Percentiles rank a stretch among this genome's conserved stretches.
Conservation (phyloP, 2,329 filamentous ascomycete species). For the Fusarium equiseti region DNA sequence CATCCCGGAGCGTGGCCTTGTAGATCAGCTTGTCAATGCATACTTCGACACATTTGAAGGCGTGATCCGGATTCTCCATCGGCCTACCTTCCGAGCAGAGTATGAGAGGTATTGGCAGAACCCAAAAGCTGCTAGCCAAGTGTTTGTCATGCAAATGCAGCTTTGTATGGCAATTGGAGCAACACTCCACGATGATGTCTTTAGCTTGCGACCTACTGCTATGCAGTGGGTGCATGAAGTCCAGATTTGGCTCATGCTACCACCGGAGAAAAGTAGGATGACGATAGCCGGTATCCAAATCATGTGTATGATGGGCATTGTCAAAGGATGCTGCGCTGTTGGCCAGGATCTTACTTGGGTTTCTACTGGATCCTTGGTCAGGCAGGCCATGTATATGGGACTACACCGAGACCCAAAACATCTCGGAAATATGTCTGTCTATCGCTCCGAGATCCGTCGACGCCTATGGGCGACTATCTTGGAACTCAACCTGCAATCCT, state of each 20-base stretch:
- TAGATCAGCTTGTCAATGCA: constrained; percentile 63
- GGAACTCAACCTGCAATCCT: constrained; percentile 65
- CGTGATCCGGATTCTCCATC: constrained; percentile 67
- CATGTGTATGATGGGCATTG: constrained; percentile 64
- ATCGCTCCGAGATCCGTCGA: constrained; percentile 65
- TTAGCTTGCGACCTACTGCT: constrained; percentile 57
- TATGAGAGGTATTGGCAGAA: constrained; percentile 65
- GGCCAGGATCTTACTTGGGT: constrained; percentile 66
- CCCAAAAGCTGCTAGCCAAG: constrained; percentile 53
- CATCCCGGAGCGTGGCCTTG: constrained; percentile 55
- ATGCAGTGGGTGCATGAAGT: constrained; percentile 66
- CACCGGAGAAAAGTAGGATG: constrained; percentile 62
- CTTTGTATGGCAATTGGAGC: constrained; percentile 66
- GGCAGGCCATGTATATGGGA: constrained; percentile 69
- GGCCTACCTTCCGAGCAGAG: constrained; percentile 67
- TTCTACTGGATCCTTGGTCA: constrained; percentile 61
- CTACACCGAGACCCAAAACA: constrained; percentile 67
- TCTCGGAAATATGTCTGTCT: constrained; percentile 60
- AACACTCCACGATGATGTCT: constrained; percentile 60
- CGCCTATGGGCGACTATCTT: constrained; percentile 68
- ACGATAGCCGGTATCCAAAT: constrained; percentile 64
- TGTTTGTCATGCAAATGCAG: constrained; percentile 66
- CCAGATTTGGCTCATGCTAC: constrained; percentile 62
- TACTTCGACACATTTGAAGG: constrained; percentile 70
- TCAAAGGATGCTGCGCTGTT: constrained; percentile 61